Evolutionary conservation across 2,329 filamentous ascomycete species (phyloP), one percentile per base, ranked within the genome.

Genomic region (Chrysosphaeria jannelii): DNA sequence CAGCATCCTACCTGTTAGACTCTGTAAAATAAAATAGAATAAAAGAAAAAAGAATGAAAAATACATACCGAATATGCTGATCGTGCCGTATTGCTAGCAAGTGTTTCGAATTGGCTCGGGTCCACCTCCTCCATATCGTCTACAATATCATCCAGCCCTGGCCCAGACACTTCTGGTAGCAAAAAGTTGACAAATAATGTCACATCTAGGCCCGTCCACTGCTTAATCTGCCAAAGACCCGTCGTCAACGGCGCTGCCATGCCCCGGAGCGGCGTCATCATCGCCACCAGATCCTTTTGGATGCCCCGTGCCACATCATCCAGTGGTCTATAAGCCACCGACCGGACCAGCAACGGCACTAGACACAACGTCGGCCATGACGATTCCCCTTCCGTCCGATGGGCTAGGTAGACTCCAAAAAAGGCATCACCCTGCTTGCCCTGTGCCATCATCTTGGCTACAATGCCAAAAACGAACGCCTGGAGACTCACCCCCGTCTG

Each of bases 101-200:
- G 27, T 23, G 30, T 34, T 1, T 23, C 20, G 5, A 35, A 26
- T 7, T 12, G 6, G 9, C 13, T 4, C 5, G 5, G 7, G 13
- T 10, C 3, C 16, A 18, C n/a, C 16, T 18, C 16, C 16, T 18
- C 16, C 7, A n/a, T n/a, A n/a, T n/a, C n/a, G n/a, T n/a, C n/a
- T n/a, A 18, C 7, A 7, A 18, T 7, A 7, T n/a, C 16, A 18
- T 18, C 7, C n/a, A n/a, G 7, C n/a, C 7, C 16, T 18, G 7
- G 7, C n/a, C 7, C 16, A 18, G 11, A 17, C 3, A 11, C 15
- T 2, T 26, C 24, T 4, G 55, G 5, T 63, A 39, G 24, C 51
- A 89, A 41, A 31, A 89, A 85, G 39, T 91, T 91, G 34, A 90
- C 62, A 43, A 74, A 81, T 0, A 57, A 63, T 33, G 71, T 57